A percentile compares a stretch with the other conserved stretches of the same genome.
phyloP scores from a whole-genome alignment of 495 filamentous ascomycete genomes.

The Penicillium fimorum region DNA sequence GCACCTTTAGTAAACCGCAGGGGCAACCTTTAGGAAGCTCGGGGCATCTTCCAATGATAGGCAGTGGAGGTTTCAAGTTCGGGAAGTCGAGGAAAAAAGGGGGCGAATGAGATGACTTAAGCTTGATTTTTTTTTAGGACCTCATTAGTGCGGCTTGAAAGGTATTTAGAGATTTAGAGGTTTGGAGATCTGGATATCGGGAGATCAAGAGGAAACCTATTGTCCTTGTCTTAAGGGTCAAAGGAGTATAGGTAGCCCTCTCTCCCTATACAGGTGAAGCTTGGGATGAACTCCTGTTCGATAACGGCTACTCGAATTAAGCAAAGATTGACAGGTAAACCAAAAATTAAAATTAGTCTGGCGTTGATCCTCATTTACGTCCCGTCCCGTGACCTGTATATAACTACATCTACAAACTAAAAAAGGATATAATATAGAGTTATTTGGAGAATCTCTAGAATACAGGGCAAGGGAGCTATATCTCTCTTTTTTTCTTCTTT shows the following conservation, averaged over 20 bases:
- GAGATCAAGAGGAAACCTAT: neutral
- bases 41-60: conserved; percentile 16
- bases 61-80: conserved; percentile 9
- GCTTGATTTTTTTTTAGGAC: neutral
- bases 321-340: conserved; percentile 1
- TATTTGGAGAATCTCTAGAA: no score
- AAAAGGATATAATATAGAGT: no score
- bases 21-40: conserved; percentile 5
- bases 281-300: conserved; percentile 2
- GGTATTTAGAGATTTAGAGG: no score
- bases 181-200: neutral
- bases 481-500: no score
- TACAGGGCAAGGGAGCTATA: no score
- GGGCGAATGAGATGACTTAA: conserved; percentile 10
- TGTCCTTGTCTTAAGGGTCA: neutral
- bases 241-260: neutral
- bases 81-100: conserved; percentile 11
- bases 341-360: conserved; percentile 5
- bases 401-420: neutral
- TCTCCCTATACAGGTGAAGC: neutral
- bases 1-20: neutral
- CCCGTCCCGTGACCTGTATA: conserved; percentile 1
- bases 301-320: neutral
- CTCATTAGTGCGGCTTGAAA: neutral
- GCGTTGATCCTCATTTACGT: conserved; percentile 16